These are phyloP conservation scores for Achlya hypogyna DNA, from an alignment of 352 stramenopile species.

Conservation along the genomic window DNA sequence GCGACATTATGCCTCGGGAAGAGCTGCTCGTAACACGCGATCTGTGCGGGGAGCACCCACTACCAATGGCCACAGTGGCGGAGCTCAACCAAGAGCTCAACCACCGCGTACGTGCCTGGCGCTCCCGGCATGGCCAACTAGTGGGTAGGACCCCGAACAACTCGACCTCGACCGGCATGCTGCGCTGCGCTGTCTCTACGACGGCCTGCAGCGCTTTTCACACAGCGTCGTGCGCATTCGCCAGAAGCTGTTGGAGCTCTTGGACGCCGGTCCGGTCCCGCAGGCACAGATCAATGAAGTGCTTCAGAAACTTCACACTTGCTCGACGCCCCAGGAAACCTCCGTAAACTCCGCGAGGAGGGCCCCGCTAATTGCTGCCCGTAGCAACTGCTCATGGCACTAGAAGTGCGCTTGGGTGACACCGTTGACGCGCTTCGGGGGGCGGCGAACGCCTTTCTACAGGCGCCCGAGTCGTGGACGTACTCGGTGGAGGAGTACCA, in stretches of 20 bases:
- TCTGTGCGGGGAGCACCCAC: not conserved
- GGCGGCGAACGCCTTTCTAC: constrained; percentile 5
- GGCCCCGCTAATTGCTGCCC: not conserved
- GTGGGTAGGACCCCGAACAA: not conserved
- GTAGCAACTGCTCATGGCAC: not conserved
- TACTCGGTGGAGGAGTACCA: not conserved
- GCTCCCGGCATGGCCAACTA: not conserved
- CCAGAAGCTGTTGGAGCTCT: not conserved
- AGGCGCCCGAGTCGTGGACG: not conserved
- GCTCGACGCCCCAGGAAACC: not conserved
- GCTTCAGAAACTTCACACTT: not conserved
- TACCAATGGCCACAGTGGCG: not conserved
- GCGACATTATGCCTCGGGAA: not conserved
- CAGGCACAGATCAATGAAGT: not conserved
- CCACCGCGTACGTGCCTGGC: not conserved
- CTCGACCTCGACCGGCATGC: not conserved
- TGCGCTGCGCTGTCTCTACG: not conserved
- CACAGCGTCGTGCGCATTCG: not conserved
- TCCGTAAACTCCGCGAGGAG: not conserved
- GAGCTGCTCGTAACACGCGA: not conserved
- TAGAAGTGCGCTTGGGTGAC: constrained; percentile 17
- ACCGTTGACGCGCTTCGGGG: constrained; percentile 3
- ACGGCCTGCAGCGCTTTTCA: not conserved
- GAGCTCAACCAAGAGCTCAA: not conserved
- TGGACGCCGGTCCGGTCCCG: not conserved